These are phyloP conservation scores for Ceratocystis variospora DNA, from an alignment of 2,329 filamentous ascomycete species.

Conservation along the genomic window DNA sequence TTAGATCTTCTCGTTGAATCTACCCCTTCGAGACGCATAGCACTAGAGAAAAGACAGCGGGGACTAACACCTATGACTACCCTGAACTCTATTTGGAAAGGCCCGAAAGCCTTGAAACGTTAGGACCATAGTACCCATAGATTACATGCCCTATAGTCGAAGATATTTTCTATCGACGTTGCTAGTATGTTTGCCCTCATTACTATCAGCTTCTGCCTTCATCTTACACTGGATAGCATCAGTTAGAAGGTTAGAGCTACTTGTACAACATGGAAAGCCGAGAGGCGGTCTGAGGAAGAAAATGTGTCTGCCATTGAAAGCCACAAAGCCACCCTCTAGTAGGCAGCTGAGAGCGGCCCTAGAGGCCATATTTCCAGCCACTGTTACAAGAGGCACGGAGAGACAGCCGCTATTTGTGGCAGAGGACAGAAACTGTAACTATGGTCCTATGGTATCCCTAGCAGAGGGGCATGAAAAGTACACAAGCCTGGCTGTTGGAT, in stretches of 20 bases:
- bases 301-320: neutral
- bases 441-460: neutral
- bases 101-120: too few species aligned
- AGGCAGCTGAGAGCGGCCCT: neutral
- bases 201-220: neutral
- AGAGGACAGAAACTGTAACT: neutral
- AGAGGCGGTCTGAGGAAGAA: conserved; percentile 1
- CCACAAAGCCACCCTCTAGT: neutral
- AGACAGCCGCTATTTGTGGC: neutral
- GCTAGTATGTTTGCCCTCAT: neutral
- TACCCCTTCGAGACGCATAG: neutral
- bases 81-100: too few species aligned
- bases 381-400: neutral
- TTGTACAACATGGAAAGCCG: neutral
- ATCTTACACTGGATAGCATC: neutral
- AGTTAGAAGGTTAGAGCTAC: neutral
- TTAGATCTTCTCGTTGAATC: neutral
- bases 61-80: too few species aligned
- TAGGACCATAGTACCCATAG: neutral
- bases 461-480: neutral
- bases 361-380: conserved; percentile 2
- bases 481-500: neutral
- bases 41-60: neutral
- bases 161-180: neutral
- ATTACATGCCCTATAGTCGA: neutral